A percentile compares a stretch with the other conserved stretches of the same genome.
Conservation (phyloP, 78 protist genomes). For the Chrysochromulina parva region DNA sequence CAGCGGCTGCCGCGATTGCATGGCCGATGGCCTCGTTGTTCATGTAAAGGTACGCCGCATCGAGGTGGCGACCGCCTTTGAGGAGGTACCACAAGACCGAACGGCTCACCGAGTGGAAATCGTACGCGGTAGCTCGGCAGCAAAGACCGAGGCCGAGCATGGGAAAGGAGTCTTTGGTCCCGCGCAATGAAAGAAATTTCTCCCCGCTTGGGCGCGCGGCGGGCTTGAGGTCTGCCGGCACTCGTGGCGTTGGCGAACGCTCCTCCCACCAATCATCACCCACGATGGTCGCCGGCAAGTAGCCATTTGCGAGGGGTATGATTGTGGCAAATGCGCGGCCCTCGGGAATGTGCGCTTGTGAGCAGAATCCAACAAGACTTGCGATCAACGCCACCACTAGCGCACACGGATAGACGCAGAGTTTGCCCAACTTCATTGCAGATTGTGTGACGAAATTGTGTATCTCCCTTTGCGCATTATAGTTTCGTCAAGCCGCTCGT, state of each 20-base stretch:
- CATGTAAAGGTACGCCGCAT: conserved; percentile 1
- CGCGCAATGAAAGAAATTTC: not conserved
- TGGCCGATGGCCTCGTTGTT: conserved; percentile 30
- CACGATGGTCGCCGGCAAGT: too few species aligned
- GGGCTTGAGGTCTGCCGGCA: not conserved
- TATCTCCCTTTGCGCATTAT: too few species aligned
- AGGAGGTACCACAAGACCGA: conserved; percentile 38
- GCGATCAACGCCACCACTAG: too few species aligned
- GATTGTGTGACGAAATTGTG: too few species aligned
- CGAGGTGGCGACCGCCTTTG: conserved; percentile 31
- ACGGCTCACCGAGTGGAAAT: not conserved
- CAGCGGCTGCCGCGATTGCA: conserved; percentile 4
- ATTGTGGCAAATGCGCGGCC: too few species aligned
- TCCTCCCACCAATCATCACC: not conserved
- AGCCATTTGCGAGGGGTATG: too few species aligned
- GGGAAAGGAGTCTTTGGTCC: not conserved
- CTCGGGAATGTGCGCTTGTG: too few species aligned
- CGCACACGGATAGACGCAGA: too few species aligned
- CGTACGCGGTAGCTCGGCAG: conserved; percentile 37
- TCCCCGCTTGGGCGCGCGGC: not conserved
- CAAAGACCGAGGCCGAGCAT: conserved; percentile 23
- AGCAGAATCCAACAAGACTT: too few species aligned
- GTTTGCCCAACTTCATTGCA: too few species aligned
- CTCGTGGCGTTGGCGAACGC: not conserved
- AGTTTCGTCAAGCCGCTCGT: too few species aligned